These are phyloP conservation scores for Kodamaea sagamina DNA, from an alignment of 805 yeast genomes.

Conservation along the genomic window DNA sequence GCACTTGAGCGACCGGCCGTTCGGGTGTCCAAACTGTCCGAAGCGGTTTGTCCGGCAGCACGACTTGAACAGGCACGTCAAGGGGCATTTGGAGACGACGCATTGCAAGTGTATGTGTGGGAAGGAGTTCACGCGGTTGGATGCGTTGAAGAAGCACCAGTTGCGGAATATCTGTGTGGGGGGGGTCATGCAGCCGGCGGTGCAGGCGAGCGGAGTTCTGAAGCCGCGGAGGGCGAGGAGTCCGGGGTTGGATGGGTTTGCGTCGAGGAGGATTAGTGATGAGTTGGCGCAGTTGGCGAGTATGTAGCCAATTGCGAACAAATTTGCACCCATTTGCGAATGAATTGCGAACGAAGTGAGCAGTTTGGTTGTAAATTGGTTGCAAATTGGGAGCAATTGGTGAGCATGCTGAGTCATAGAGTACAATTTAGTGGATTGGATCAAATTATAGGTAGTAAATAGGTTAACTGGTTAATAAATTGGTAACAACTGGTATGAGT, in stretches of 20 bases:
- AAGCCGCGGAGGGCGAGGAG: constrained; percentile 23
- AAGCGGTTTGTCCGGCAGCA: constrained; percentile 94
- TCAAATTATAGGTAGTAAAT: too few relatives aligned
- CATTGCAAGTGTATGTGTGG: constrained; percentile 83
- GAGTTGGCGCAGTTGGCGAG: constrained; percentile 11
- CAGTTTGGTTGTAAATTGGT: too few relatives aligned
- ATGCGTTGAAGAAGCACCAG: constrained; percentile 82
- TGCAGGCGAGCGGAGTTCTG: constrained; percentile 21
- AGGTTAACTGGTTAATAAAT: too few relatives aligned
- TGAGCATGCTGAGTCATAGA: too few relatives aligned
- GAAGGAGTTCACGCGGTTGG: constrained; percentile 87
- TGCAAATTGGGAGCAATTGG: too few relatives aligned
- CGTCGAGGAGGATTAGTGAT: constrained; percentile 10
- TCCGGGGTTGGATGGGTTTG: constrained; percentile 9
- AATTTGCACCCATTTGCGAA: too few relatives aligned
- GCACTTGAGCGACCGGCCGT: constrained; percentile 92
- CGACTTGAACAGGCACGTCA: constrained; percentile 86
- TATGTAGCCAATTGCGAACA: too few relatives aligned
- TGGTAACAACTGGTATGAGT: too few relatives aligned
- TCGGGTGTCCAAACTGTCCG: constrained; percentile 72
- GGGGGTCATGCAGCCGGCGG: constrained; percentile 43
- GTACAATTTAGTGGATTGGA: too few relatives aligned
- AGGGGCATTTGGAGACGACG: constrained; percentile 76
- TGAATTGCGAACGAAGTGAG: too few relatives aligned
- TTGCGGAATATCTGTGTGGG: constrained; percentile 80